Evolutionary conservation across 192 early-diverging fungal genomes (phyloP), one percentile per base, ranked within the genome.

Genomic region (Umbelopsis isabellina): DNA sequence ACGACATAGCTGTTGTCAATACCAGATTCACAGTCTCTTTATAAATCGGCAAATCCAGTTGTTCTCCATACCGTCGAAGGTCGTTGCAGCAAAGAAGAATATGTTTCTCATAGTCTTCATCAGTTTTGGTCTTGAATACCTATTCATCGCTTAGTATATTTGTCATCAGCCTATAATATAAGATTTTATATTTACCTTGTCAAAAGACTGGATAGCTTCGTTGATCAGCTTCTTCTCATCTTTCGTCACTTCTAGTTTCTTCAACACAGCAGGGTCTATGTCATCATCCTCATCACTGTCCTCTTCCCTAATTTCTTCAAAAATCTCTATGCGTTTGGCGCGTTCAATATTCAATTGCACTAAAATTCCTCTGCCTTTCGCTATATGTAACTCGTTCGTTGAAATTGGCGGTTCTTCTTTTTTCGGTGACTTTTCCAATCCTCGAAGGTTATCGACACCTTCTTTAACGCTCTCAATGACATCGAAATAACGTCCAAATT

Each of bases 391-490:
- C 64, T 30, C 16, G 11, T n/a, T 12, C 25, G 21, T 18, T 18
- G 21, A 22, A n/a, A 46, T 5, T 13, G 33, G 5, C 11, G 49
- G 16, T 49, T 30, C 18, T 65, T 61, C 48, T 13, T 46, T 16
- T 35, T 13, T 35, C 1, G 25, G 2, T 1, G 27, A 35, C 12
- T 71, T 69, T 2, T 66, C 35, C 13, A 72, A 30, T 0, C 68
- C 69, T 35, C 65, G 27, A 3, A 76, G 47, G 1, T 76, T 58
- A 5, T 75, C 71, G 20, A 76, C 47, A 0, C 74, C 79, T 51
- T 80, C 79, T 35, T 67, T 69, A 11, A 75, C 49, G 44, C 79
- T 80, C 46, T 80, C 79, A 22, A 76, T 22, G 1, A 80, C 75
- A 1, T 41, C 1, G 15, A 76, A 49, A 37, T 61, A 49, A 5